phyloP scores from a whole-genome alignment of 2,329 filamentous ascomycete species.

The Penicillium sp. region DNA sequence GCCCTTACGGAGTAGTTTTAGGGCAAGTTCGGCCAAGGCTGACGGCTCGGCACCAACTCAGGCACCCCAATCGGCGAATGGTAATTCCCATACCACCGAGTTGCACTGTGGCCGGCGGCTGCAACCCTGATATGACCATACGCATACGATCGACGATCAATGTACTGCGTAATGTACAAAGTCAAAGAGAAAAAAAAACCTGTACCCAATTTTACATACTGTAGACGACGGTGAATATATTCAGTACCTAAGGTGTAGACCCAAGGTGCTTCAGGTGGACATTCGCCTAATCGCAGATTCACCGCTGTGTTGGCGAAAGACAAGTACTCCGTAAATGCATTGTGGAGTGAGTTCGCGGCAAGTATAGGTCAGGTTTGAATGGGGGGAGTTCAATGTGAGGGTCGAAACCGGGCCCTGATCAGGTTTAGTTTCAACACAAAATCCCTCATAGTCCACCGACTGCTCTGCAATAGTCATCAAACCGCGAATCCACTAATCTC shows the following conservation, averaged over 20 bases:
- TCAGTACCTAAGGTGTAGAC: not conserved
- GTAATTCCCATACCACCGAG: slow-evolving; percentile 1
- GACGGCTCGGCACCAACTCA: slow-evolving; percentile 8
- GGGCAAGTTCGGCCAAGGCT: slow-evolving; percentile 10
- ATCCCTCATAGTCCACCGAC: slow-evolving; percentile 19
- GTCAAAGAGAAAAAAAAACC: not conserved
- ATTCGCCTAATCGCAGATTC: not conserved
- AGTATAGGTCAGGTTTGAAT: slow-evolving; percentile 1
- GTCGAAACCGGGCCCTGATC: not conserved
- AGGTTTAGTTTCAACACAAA: slow-evolving; percentile 17
- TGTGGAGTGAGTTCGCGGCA: slow-evolving; percentile 1
- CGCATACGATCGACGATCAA: not conserved
- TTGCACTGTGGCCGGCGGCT: not conserved
- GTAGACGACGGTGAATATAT: not conserved
- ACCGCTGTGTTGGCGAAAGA: slow-evolving; percentile 8
- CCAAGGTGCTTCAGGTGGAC: not conserved
- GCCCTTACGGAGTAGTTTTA: not conserved
- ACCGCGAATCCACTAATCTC: slow-evolving; percentile 2
- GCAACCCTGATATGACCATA: slow-evolving; percentile 1
- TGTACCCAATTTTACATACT: too few relatives aligned
- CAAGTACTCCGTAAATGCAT: not conserved
- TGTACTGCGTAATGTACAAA: not conserved
- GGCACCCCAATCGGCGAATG: slow-evolving; percentile 5
- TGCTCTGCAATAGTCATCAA: slow-evolving; percentile 7
- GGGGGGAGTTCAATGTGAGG: slow-evolving; percentile 2